These are phyloP conservation scores for Globisporangium mamillatum DNA, from an alignment of 352 stramenopile genomes.

Conservation along the genomic window DNA sequence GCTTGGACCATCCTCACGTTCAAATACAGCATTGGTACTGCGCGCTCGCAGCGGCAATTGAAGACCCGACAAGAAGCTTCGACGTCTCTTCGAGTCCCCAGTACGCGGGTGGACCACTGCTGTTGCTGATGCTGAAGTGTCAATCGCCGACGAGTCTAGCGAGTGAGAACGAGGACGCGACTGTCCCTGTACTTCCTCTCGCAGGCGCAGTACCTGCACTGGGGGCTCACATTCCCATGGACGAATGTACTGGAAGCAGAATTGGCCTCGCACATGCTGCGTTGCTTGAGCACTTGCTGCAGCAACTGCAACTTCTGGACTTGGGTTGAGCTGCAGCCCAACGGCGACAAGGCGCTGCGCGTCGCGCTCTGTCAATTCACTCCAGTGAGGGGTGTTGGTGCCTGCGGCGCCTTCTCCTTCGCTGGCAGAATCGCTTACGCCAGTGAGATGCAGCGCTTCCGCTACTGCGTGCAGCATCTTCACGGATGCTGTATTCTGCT, in stretches of 20 bases:
- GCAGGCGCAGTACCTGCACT: constrained; percentile 17
- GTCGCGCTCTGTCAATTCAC: constrained; percentile 10
- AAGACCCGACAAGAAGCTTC: neutral
- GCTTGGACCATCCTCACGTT: neutral
- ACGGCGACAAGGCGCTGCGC: constrained; percentile 11
- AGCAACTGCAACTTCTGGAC: neutral
- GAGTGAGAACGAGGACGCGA: neutral
- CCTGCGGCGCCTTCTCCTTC: neutral
- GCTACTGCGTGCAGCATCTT: constrained; percentile 10
- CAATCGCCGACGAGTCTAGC: neutral
- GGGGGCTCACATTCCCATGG: constrained; percentile 4
- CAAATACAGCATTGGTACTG: neutral
- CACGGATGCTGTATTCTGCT: neutral
- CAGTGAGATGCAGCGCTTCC: neutral
- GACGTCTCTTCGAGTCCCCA: constrained; percentile 3
- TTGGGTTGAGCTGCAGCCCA: neutral
- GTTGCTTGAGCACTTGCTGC: neutral
- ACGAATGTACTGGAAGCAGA: constrained; percentile 14
- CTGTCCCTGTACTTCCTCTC: constrained; percentile 6
- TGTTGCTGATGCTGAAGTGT: neutral
- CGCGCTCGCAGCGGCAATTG: neutral
- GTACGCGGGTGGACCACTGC: neutral
- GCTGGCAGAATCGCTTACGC: neutral
- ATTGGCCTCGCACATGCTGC: neutral
- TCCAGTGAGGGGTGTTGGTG: neutral